A percentile compares a stretch with the other conserved stretches of the same genome.
Evolutionary conservation across 2,329 filamentous ascomycete genomes (phyloP).

Genomic region (Stagonosporopsis cucurbitacearum): DNA sequence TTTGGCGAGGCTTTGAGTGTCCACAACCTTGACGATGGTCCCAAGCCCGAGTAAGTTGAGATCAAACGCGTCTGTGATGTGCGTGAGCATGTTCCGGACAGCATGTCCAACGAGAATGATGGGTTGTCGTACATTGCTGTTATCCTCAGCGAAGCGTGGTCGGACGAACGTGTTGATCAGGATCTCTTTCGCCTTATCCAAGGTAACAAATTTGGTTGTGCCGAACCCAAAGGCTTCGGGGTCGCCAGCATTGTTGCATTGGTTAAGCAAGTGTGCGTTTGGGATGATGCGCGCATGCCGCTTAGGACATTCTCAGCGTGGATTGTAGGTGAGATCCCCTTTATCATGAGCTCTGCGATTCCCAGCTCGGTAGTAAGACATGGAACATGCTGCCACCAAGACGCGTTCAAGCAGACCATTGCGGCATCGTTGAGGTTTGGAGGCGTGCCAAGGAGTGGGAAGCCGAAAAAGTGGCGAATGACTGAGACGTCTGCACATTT

Average conservation of each 20-base stretch:
- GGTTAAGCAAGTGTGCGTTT: background rate
- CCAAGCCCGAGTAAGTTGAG: constrained; percentile 18
- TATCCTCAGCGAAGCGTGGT: background rate
- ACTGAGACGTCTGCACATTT: background rate
- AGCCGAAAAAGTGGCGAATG: background rate
- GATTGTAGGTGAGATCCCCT: background rate
- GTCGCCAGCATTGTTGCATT: background rate
- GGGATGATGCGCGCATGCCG: background rate
- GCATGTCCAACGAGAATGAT: constrained; percentile 16
- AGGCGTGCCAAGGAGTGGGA: background rate
- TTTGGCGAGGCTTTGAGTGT: constrained; percentile 26
- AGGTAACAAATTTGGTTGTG: background rate
- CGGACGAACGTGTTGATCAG: background rate
- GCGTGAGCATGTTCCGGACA: too few relatives aligned
- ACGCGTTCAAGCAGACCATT: constrained; percentile 21
- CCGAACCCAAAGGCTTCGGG: background rate
- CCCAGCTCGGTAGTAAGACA: constrained; percentile 28
- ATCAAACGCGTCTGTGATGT: constrained; percentile 17
- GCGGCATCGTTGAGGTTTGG: background rate
- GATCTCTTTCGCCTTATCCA: background rate
- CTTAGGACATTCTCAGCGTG: constrained; percentile 11
- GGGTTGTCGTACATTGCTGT: constrained; percentile 19
- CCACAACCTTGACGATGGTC: constrained; percentile 27
- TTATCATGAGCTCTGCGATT: constrained; percentile 19
- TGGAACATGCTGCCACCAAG: constrained; percentile 26